Conservation (phyloP, 495 filamentous ascomycete genomes). For the Penicillium pulvis region DNA sequence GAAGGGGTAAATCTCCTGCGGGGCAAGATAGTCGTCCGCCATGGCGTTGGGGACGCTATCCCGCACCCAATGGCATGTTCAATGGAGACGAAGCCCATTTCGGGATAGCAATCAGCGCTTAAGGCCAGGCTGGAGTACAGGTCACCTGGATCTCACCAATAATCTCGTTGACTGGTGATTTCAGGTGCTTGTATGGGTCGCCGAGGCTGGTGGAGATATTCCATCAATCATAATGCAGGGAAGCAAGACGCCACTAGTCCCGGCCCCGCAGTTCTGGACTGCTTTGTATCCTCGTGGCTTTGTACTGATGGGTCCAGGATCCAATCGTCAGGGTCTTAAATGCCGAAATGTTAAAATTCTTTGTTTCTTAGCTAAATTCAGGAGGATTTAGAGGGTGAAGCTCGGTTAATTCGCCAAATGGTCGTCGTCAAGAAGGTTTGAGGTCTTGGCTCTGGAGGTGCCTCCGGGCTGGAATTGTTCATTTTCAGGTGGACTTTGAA, state of each 20-base stretch:
- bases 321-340: not conserved
- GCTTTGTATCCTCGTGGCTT: not conserved
- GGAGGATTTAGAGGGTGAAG: not conserved
- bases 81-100: constrained; percentile 5
- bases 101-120: constrained; percentile 1
- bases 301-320: not conserved
- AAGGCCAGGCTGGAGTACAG: not conserved
- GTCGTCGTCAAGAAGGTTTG: not conserved
- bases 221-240: constrained; percentile 37
- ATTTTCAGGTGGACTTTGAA: not conserved
- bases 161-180: not conserved
- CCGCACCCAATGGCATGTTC: not conserved
- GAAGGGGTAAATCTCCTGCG: constrained; percentile 35
- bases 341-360: constrained; percentile 4
- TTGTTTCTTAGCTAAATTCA: constrained; percentile 1
- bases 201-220: constrained; percentile 22
- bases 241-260: not conserved
- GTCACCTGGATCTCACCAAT: not conserved
- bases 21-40: constrained; percentile 10
- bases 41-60: not conserved
- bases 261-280: constrained; percentile 10
- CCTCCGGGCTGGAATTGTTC: not conserved
- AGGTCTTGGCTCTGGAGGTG: constrained; percentile 5
- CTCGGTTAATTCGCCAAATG: constrained; percentile 4
- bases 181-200: not conserved